phyloP scores from a whole-genome alignment of 108 stramenopile genomes.

The Fragilariopsis cylindrus region DNA sequence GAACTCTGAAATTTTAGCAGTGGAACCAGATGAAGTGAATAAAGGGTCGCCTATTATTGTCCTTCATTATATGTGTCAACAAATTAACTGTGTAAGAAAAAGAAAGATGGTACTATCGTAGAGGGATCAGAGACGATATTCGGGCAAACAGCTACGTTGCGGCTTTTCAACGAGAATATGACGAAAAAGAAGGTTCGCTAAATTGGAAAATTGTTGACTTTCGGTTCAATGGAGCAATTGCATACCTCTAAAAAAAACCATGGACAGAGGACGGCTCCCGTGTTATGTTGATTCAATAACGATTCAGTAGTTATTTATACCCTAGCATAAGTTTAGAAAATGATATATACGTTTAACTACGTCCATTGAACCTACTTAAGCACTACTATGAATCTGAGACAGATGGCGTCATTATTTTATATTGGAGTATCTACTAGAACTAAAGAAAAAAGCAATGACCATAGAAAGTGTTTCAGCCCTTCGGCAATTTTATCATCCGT shows the following conservation, averaged over 20 bases:
- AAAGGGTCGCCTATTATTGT: conserved; percentile 91
- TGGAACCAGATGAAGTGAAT: conserved; percentile 72
- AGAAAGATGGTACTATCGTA: conserved; percentile 86
- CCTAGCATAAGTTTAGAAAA: too few relatives aligned
- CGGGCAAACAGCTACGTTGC: conserved; percentile 94
- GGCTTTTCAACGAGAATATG: conserved; percentile 94
- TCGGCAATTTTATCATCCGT: too few relatives aligned
- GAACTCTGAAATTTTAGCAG: conserved; percentile 91
- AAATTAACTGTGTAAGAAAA: conserved; percentile 97
- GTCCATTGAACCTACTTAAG: not conserved
- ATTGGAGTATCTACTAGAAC: not conserved
- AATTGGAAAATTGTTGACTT: conserved; percentile 93
- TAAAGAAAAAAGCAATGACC: not conserved
- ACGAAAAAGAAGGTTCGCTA: conserved; percentile 87
- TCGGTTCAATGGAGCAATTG: conserved; percentile 65
- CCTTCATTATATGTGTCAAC: conserved; percentile 96
- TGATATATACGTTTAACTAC: too few relatives aligned
- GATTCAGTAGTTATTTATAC: too few relatives aligned
- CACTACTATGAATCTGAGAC: not conserved
- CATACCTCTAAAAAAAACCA: conserved; percentile 24
- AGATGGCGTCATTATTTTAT: not conserved
- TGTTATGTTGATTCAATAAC: too few relatives aligned
- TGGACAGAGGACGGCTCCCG: too few relatives aligned
- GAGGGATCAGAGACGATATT: conserved; percentile 91
- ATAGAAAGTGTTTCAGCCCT: not conserved